A percentile compares a stretch with the other conserved stretches of the same genome.
These are phyloP conservation scores for Beauveria pseudobassiana DNA, from an alignment of 2,329 filamentous ascomycete species.

Conservation along the genomic window DNA sequence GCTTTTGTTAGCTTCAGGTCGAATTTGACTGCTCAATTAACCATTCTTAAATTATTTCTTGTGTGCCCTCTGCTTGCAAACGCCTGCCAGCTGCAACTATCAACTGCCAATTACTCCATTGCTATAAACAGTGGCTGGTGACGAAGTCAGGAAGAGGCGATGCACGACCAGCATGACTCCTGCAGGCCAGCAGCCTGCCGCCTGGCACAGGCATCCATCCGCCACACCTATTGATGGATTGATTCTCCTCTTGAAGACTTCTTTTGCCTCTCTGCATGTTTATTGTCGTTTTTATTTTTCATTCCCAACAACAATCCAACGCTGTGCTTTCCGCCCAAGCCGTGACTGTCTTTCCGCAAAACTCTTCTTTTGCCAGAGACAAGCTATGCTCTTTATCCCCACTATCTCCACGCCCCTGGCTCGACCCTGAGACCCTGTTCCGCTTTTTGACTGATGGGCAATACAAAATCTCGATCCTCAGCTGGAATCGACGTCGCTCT, in stretches of 20 bases:
- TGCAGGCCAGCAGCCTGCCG: neutral
- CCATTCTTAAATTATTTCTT: too few species aligned
- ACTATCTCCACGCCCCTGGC: neutral
- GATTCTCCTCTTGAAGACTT: neutral
- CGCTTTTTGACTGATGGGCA: slow-evolving; percentile 9
- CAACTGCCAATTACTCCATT: neutral
- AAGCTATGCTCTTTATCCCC: neutral
- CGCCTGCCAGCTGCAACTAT: neutral
- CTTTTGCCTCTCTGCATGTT: neutral
- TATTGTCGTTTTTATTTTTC: neutral
- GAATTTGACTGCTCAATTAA: neutral
- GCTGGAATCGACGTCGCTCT: neutral
- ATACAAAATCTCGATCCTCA: slow-evolving; percentile 11
- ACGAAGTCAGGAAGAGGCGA: neutral
- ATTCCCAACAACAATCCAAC: neutral
- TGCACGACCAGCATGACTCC: slow-evolving; percentile 4
- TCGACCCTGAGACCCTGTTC: slow-evolving; percentile 11
- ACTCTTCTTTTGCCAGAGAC: neutral
- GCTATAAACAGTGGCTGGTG: neutral
- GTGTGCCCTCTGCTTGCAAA: neutral
- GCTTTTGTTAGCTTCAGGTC: neutral
- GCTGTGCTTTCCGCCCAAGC: too few species aligned
- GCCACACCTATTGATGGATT: neutral
- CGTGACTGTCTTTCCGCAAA: neutral
- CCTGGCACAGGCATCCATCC: neutral